A percentile compares a stretch with the other conserved stretches of the same genome.
phyloP scores from a whole-genome alignment of 345 rosid genomes.

The Euphorbia pulcherrima region DNA sequence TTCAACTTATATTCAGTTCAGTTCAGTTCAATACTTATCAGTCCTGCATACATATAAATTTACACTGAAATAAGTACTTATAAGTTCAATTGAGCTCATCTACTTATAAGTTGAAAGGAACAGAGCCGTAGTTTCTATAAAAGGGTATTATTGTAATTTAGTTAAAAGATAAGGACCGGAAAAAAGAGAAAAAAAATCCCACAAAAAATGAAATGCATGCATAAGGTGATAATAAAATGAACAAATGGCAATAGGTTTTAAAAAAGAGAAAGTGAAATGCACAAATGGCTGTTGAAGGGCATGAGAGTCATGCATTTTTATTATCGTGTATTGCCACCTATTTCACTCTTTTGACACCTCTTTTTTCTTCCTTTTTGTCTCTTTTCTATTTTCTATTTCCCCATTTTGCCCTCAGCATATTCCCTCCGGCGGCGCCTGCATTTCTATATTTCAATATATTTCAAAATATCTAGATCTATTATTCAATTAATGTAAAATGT shows the following conservation, averaged over 20 bases:
- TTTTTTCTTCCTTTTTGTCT: background rate
- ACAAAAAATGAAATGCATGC: background rate
- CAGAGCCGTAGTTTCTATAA: too few species aligned
- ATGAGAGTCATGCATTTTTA: background rate
- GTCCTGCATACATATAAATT: too few species aligned
- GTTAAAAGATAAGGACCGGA: background rate
- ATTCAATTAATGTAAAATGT: too few species aligned
- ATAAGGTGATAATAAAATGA: background rate
- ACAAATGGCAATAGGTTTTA: background rate
- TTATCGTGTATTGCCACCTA: background rate
- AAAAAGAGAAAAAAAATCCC: background rate
- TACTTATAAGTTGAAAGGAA: too few species aligned
- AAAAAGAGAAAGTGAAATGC: background rate
- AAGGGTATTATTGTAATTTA: too few species aligned
- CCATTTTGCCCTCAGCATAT: background rate
- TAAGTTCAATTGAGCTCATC: too few species aligned
- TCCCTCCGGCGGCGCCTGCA: background rate
- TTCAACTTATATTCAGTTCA: too few species aligned
- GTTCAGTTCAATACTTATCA: too few species aligned
- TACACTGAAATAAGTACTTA: too few species aligned
- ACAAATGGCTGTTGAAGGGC: background rate
- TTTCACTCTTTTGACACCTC: background rate
- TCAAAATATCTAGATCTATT: too few species aligned
- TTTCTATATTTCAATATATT: background rate
- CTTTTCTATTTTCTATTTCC: background rate